Base-by-base conservation (phyloP, 208 protist species). In the Leishmania braziliensis region DNA sequence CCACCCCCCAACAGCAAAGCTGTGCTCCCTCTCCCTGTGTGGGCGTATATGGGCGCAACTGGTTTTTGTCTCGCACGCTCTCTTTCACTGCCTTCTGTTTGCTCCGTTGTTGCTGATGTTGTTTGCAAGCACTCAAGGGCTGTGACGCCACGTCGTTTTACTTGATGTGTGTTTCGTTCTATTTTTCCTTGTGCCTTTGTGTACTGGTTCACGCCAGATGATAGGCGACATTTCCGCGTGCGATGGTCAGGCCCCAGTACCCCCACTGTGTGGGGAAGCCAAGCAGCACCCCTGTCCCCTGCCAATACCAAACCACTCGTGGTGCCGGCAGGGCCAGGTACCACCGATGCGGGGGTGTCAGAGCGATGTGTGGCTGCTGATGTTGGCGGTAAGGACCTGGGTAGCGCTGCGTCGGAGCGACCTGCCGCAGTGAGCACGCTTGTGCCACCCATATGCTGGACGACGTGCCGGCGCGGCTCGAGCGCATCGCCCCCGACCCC, bases 1-100 rank as follows among this genome's bases (percentile, higher is more conserved):
- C 96, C 36, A 39, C 36, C 36, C 36, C 36, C 36, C 36, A 39
- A 39, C 36, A 39, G 36, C 36, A 39, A 39, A 39, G 36, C 36
- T 39, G 36, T 39, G 36, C 0, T 72, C 23, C 5, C 5, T 53
- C 43, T 48, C 46, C 14, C 5, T 48, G 2, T 53, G 51, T 62
- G 56, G 8, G 56, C 23, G n/a, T 36, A 36, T n/a, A 26, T 36
- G 60, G 9, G 10, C 60, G 9, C 20, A n/a, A 2, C 60, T 36
- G 10, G n/a, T 9, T n/a, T 51, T 72, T 72, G 20, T 50, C 10
- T 50, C 36, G 36, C 36, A 39, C 0, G 36, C 23, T 72, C 5
- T 51, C 29, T 51, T 18, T 33, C 18, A 1, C 20, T 48, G 6
- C 36, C 36, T 39, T 39, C 36, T 39, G 36, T 39, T 39, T 39